These are phyloP conservation scores for Neonectria punicea DNA, from an alignment of 2,329 filamentous ascomycete genomes.

Conservation along the genomic window DNA sequence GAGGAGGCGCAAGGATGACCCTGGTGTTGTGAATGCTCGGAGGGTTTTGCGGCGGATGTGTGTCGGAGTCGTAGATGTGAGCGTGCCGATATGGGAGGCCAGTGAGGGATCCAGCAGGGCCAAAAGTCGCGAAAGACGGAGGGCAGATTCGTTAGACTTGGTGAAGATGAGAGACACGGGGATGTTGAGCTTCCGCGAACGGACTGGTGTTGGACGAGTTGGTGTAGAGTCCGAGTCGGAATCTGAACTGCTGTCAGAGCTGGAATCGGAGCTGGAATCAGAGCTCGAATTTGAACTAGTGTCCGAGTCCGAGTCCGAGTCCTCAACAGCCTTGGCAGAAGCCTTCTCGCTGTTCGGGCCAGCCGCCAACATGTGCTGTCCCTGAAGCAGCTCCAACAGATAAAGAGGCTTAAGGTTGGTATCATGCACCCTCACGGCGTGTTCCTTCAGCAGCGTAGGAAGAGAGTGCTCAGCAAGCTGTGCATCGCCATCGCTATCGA, in stretches of 20 bases:
- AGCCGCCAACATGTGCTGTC: conserved; percentile 56
- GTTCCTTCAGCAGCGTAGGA: conserved; percentile 72
- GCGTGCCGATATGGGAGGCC: conserved; percentile 69
- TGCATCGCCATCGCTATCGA: conserved; percentile 68
- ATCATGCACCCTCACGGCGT: conserved; percentile 74
- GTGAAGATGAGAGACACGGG: conserved; percentile 82
- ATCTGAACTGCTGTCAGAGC: conserved; percentile 46
- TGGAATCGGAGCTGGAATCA: conserved; percentile 46
- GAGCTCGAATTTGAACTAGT: conserved; percentile 34
- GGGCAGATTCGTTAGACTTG: conserved; percentile 86
- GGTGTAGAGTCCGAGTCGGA: conserved; percentile 47
- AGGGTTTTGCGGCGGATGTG: conserved; percentile 75
- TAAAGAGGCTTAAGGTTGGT: conserved; percentile 82
- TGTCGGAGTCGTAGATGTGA: conserved; percentile 83
- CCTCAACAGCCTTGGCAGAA: conserved; percentile 40
- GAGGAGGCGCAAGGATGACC: conserved; percentile 76
- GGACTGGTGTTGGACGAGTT: conserved; percentile 25
- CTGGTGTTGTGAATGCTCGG: conserved; percentile 72
- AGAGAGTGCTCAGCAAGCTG: conserved; percentile 62
- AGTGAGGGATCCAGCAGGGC: conserved; percentile 71
- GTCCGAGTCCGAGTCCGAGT: conserved; percentile 52
- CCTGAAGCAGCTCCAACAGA: conserved; percentile 79
- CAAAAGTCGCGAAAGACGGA: conserved; percentile 86
- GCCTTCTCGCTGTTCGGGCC: conserved; percentile 25
- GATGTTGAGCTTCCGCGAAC: conserved; percentile 41